These are phyloP conservation scores for Lupinus albus DNA, from an alignment of 306 rosid species.

Conservation along the genomic window DNA sequence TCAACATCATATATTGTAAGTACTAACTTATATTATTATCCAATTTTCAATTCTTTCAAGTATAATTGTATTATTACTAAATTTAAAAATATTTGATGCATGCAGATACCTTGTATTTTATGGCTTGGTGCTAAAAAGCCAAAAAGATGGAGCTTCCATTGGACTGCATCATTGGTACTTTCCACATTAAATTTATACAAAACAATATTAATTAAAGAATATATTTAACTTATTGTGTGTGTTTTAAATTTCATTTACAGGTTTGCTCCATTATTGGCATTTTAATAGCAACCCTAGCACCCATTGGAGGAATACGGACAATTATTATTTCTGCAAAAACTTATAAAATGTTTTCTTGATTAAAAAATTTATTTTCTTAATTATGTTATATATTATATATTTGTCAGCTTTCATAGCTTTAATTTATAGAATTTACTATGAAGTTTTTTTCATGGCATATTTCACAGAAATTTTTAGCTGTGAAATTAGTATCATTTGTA, in stretches of 20 bases:
- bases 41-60: not conserved
- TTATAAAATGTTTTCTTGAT: conserved; percentile 54
- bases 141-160: conserved; percentile 48
- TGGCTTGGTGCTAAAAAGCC: conserved; percentile 54
- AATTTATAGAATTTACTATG: not conserved
- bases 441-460: not conserved
- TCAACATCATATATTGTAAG: conserved; percentile 70
- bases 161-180: conserved; percentile 54
- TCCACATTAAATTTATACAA: not conserved
- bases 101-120: conserved; percentile 63
- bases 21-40: not conserved
- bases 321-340: conserved; percentile 50
- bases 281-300: conserved; percentile 49
- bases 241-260: conserved; percentile 37
- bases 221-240: not conserved
- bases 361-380: not conserved
- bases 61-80: not conserved
- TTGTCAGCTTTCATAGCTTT: not conserved
- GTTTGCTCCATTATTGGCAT: conserved; percentile 27
- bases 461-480: conserved; percentile 26
- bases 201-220: not conserved
- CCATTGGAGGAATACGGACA: conserved; percentile 64
- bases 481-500: not conserved
- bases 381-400: not conserved
- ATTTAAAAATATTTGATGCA: not conserved